These are phyloP conservation scores for Aspergillus thermomutatus DNA, from an alignment of 2,329 filamentous ascomycete genomes.

Conservation along the genomic window DNA sequence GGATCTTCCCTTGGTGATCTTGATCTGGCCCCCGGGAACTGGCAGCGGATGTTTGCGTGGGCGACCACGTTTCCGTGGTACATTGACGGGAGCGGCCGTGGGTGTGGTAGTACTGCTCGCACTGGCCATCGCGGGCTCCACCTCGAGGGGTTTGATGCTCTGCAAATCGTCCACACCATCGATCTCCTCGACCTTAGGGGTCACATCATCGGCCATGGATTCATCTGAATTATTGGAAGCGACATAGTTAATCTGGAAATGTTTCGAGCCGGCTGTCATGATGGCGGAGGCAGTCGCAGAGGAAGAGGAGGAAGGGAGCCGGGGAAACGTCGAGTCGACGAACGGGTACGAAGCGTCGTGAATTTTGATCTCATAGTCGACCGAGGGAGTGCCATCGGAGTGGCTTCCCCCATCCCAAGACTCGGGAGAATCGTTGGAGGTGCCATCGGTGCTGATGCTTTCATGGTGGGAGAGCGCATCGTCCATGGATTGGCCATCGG, in stretches of 20 bases:
- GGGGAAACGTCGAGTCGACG: slow-evolving; percentile 1
- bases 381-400: slow-evolving; percentile 19
- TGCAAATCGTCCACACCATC: slow-evolving; percentile 41
- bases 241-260: slow-evolving; percentile 23
- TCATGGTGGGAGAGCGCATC: slow-evolving; percentile 29
- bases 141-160: slow-evolving; percentile 28
- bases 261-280: slow-evolving; percentile 19
- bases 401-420: slow-evolving; percentile 25
- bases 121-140: slow-evolving; percentile 20
- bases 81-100: slow-evolving; percentile 31
- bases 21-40: slow-evolving; percentile 58
- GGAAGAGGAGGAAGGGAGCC: not conserved
- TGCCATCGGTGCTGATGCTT: slow-evolving; percentile 33
- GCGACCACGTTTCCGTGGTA: slow-evolving; percentile 66
- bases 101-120: slow-evolving; percentile 15
- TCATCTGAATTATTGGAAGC: slow-evolving; percentile 17
- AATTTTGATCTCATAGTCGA: slow-evolving; percentile 20
- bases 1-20: slow-evolving; percentile 70
- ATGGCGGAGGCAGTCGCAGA: slow-evolving; percentile 9
- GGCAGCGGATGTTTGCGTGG: slow-evolving; percentile 76
- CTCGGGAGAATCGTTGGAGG: slow-evolving; percentile 28
- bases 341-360: slow-evolving; percentile 14
- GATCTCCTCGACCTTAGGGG: slow-evolving; percentile 55
- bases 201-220: slow-evolving; percentile 37
- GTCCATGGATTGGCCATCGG: slow-evolving; percentile 25